Conservation (phyloP, 2,329 filamentous ascomycete genomes). For the Byssochlamys sp. region DNA sequence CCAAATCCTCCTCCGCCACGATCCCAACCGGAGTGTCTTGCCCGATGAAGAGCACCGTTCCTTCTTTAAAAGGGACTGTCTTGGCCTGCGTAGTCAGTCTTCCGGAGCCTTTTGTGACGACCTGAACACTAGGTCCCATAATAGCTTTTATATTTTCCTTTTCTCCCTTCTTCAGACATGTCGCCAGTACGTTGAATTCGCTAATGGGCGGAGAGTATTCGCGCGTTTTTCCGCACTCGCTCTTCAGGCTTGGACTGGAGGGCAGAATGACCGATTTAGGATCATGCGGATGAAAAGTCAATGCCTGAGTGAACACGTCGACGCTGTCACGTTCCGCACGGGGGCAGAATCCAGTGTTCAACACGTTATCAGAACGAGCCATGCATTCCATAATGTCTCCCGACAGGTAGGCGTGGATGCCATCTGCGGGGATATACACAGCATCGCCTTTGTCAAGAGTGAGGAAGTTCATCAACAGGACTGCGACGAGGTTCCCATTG, state of each 20-base stretch:
- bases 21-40: slow-evolving; percentile 45
- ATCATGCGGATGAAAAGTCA: slow-evolving; percentile 57
- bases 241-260: slow-evolving; percentile 29
- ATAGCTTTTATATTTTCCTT: slow-evolving; percentile 48
- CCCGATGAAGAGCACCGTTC: slow-evolving; percentile 58
- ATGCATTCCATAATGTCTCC: slow-evolving; percentile 73
- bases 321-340: slow-evolving; percentile 53
- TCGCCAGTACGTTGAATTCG: slow-evolving; percentile 62
- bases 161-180: slow-evolving; percentile 48
- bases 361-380: slow-evolving; percentile 64
- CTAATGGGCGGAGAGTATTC: slow-evolving; percentile 58
- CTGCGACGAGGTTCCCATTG: slow-evolving; percentile 58
- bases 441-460: slow-evolving; percentile 56
- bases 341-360: slow-evolving; percentile 67
- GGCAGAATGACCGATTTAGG: slow-evolving; percentile 48
- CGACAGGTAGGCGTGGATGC: slow-evolving; percentile 62
- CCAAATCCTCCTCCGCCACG: slow-evolving; percentile 34
- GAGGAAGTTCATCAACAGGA: slow-evolving; percentile 67
- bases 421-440: slow-evolving; percentile 62
- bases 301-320: slow-evolving; percentile 52
- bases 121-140: slow-evolving; percentile 53
- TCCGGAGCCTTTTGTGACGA: slow-evolving; percentile 53
- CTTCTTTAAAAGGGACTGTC: slow-evolving; percentile 48
- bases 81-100: slow-evolving; percentile 46
- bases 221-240: slow-evolving; percentile 50